Base-by-base conservation (phyloP, 345 rosid species). In the Boechera divaricarpa region DNA sequence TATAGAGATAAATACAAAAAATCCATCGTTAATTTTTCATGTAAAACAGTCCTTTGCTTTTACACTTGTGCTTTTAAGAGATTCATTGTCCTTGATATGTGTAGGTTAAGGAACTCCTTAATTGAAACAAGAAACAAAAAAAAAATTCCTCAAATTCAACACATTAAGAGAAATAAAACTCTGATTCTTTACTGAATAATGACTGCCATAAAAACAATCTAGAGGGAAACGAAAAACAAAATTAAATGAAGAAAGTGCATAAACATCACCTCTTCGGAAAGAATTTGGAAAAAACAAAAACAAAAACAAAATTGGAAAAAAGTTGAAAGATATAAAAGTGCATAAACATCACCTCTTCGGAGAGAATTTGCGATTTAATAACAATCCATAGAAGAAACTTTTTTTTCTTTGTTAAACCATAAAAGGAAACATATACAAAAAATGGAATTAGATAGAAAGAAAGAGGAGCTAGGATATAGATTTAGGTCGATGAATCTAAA, bases 21-120 rank as follows among this genome's bases (percentile, higher is more conserved):
- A 41, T 4, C 7, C 2, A 6, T 15, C 29, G 3, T 15, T 49
- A 5, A 33, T 26, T 15, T 10, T 66, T 13, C 41, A 58, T 38
- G 73, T 24, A 75, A 75, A 76, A 61, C 57, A 44, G 57, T 41
- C 45, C 10, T 60, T 41, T 59, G 42, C 62, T 60, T 76, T 69
- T 21, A 10, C 52, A 13, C 47, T 76, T 69, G 10, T 29, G 32
- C 36, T 68, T 76, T 60, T 9, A 35, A 45, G 57, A 56, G 54
- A 63, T 52, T 39, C 54, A 41, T 5, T 51, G 29, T 62, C 52
- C 26, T 62, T 10, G 44, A 52, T 29, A 26, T 55, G 24, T 26
- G 16, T 5, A 15, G 2, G 28, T 49, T 4, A 39, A 63, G 12
- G 55, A 63, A 73, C 31, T 5, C 5, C 38, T n/a, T 44, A 57